These are phyloP conservation scores for Polytolypa hystricis DNA, from an alignment of 2,329 filamentous ascomycete genomes.

Conservation along the genomic window DNA sequence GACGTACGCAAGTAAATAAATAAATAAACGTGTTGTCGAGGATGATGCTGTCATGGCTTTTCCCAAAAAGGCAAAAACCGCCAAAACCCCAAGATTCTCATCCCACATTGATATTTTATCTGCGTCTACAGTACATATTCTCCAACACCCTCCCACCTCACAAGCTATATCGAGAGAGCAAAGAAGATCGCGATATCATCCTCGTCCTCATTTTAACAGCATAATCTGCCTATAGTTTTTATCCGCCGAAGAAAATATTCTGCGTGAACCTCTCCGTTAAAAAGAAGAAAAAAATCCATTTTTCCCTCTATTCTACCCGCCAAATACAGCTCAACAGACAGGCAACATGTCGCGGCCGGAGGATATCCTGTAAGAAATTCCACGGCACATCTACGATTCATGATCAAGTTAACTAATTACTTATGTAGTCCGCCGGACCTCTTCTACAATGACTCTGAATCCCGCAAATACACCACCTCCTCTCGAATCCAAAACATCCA, in stretches of 20 bases:
- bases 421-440: constrained; percentile 77
- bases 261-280: too few relatives aligned
- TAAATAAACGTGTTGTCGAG: background rate
- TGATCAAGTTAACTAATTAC: background rate
- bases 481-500: constrained; percentile 95
- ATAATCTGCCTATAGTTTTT: too few relatives aligned
- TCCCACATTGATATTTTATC: background rate
- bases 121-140: background rate
- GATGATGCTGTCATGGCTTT: background rate
- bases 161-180: too few relatives aligned
- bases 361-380: constrained; percentile 63
- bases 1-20: background rate
- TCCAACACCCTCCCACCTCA: too few relatives aligned
- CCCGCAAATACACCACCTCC: constrained; percentile 92
- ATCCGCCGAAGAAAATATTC: background rate
- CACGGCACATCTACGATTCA: constrained; percentile 5
- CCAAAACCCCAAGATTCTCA: background rate
- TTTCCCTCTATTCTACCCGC: background rate
- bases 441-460: constrained; percentile 93
- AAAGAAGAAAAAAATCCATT: background rate
- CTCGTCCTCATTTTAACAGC: too few relatives aligned
- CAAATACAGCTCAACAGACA: constrained; percentile 8
- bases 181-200: too few relatives aligned
- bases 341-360: constrained; percentile 87
- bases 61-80: constrained; percentile 4